Conservation (phyloP, 2,329 filamentous ascomycete genomes). For the Phaeosphaeria sp. region DNA sequence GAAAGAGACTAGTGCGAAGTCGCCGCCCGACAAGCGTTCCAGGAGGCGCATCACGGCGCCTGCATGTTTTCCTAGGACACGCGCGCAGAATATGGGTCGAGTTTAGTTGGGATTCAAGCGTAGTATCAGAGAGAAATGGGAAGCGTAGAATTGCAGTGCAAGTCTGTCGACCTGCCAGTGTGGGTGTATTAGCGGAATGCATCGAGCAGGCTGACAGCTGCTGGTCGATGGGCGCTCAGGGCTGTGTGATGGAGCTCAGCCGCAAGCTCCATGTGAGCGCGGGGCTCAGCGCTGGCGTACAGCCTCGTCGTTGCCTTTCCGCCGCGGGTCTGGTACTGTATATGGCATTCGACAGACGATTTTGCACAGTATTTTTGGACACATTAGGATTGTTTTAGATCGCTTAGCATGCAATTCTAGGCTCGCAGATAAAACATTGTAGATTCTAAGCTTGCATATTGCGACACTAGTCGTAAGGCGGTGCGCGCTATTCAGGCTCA, state of each 20-base stretch:
- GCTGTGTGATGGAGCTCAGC: conserved; percentile 4
- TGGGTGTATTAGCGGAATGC: conserved; percentile 2
- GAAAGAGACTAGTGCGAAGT: conserved; percentile 22
- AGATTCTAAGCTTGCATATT: not conserved
- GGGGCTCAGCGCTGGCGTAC: not conserved
- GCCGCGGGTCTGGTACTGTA: conserved; percentile 1
- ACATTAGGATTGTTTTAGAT: not conserved
- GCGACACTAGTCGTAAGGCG: no score
- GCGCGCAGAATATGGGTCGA: conserved; percentile 6
- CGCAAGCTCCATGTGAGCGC: not conserved
- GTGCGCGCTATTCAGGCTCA: not conserved
- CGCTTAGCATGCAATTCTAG: not conserved
- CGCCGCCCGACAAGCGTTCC: conserved; percentile 14
- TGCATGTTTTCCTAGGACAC: not conserved
- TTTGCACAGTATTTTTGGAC: not conserved
- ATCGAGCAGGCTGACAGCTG: conserved; percentile 15
- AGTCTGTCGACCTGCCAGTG: conserved; percentile 1
- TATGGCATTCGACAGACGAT: not conserved
- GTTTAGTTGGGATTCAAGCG: conserved; percentile 7
- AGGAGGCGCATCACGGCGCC: conserved; percentile 23
- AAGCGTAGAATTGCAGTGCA: conserved; percentile 8
- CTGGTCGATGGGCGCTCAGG: not conserved
- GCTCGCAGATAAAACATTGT: not conserved
- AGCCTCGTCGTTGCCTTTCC: not conserved
- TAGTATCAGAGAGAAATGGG: conserved; percentile 3